Evolutionary conservation across 1,284 basidiomycete genomes (phyloP).

Genomic region (Cutaneotrichosporon arboriforme): DNA sequence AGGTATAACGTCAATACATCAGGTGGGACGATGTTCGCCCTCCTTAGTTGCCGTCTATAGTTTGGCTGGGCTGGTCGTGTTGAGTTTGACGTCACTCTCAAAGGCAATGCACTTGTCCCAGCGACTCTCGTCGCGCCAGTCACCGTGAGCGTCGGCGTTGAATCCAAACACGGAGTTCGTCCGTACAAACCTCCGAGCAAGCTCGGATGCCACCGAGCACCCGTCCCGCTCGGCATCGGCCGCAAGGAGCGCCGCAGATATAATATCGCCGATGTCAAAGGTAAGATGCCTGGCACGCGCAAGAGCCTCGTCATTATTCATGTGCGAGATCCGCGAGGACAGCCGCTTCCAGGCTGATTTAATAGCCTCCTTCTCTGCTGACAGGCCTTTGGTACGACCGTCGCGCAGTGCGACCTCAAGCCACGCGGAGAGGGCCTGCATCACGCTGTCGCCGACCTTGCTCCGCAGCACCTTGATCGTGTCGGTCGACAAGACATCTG

Average conservation of each 20-base stretch:
- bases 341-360: neutral
- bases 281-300: slow-evolving; percentile 9
- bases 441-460: neutral
- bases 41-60: neutral
- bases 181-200: slow-evolving; percentile 11
- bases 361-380: neutral
- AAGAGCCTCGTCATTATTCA: slow-evolving; percentile 7
- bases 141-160: neutral
- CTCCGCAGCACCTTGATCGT: slow-evolving; percentile 18
- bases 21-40: too few relatives aligned
- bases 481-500: slow-evolving; percentile 17
- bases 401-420: neutral
- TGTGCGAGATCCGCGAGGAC: neutral
- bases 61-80: slow-evolving; percentile 1
- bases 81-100: slow-evolving; percentile 7
- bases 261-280: slow-evolving; percentile 12
- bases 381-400: neutral
- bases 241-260: slow-evolving; percentile 11
- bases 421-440: slow-evolving; percentile 7
- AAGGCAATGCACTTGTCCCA: slow-evolving; percentile 17
- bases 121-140: slow-evolving; percentile 8
- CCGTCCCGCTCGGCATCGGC: slow-evolving; percentile 15
- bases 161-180: neutral
- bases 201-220: slow-evolving; percentile 9
- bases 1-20: too few relatives aligned